A percentile compares a stretch with the other conserved stretches of the same genome.
Evolutionary conservation across 306 rosid genomes (phyloP).

Genomic region (Delonix regia): DNA sequence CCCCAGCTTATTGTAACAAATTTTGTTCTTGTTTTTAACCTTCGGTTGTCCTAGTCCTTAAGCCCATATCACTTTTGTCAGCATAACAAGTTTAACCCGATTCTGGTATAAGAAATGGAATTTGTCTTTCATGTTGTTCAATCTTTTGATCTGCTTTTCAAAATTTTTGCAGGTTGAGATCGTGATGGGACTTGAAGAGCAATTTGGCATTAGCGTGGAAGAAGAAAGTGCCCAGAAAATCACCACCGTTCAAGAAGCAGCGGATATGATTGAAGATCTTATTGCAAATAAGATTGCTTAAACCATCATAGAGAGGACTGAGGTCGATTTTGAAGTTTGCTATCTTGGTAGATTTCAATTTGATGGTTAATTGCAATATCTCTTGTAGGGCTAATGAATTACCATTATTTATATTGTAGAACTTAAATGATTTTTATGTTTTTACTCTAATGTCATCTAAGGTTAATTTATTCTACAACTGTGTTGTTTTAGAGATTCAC

Average conservation of each 20-base stretch:
- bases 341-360: constrained; percentile 16
- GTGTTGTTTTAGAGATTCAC: not conserved
- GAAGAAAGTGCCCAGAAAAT: constrained; percentile 83
- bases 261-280: constrained; percentile 73
- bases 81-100: constrained; percentile 2
- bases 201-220: constrained; percentile 63
- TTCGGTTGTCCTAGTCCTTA: not conserved
- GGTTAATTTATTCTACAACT: not conserved
- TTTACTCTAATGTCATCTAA: not conserved
- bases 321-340: constrained; percentile 2
- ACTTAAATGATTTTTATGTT: not conserved
- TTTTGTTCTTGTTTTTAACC: not conserved
- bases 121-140: not conserved
- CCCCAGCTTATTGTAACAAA: not conserved
- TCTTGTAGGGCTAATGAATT: not conserved
- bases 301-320: constrained; percentile 23
- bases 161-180: constrained; percentile 71
- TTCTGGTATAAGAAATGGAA: not conserved
- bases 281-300: constrained; percentile 50
- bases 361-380: not conserved
- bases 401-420: constrained; percentile 17
- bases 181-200: constrained; percentile 96
- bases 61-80: constrained; percentile 13
- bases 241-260: constrained; percentile 85
- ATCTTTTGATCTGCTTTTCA: constrained; percentile 6